A percentile compares a stretch with the other conserved stretches of the same genome.
phyloP scores from a whole-genome alignment of 768 basidiomycete genomes.

The Calocera viscosa region DNA sequence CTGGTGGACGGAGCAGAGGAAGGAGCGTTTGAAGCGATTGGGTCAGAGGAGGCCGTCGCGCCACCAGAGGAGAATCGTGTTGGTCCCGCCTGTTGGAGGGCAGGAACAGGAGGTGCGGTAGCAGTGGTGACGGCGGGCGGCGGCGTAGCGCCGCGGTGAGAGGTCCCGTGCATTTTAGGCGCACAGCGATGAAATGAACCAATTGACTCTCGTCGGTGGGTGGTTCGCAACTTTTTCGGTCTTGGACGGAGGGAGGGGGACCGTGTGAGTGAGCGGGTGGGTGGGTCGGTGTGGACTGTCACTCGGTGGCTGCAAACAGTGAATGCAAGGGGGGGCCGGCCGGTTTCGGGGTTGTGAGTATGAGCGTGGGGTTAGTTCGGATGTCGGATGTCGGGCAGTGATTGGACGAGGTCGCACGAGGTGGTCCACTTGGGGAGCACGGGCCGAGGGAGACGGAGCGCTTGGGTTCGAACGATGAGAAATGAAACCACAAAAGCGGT shows the following conservation, averaged over 20 bases:
- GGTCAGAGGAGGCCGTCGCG: constrained; percentile 6
- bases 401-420: constrained; percentile 7
- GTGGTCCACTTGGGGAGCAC: not conserved
- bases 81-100: not conserved
- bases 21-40: not conserved
- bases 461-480: constrained; percentile 1
- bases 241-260: not conserved
- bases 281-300: not conserved
- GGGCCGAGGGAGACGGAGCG: constrained; percentile 7
- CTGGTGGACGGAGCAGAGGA: constrained; percentile 6
- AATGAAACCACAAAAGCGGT: not conserved
- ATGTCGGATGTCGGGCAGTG: not conserved
- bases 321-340: not conserved
- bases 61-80: not conserved
- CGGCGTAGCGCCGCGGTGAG: not conserved
- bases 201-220: not conserved
- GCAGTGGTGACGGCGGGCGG: not conserved
- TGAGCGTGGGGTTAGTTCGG: not conserved
- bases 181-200: not conserved
- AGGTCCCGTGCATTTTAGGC: constrained; percentile 8
- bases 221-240: not conserved
- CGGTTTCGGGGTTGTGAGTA: not conserved
- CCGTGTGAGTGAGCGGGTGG: not conserved
- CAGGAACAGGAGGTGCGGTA: not conserved
- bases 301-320: not conserved